phyloP scores from a whole-genome alignment of 148 eudicot genomes.

The Amaranthus hypochondriacus region DNA sequence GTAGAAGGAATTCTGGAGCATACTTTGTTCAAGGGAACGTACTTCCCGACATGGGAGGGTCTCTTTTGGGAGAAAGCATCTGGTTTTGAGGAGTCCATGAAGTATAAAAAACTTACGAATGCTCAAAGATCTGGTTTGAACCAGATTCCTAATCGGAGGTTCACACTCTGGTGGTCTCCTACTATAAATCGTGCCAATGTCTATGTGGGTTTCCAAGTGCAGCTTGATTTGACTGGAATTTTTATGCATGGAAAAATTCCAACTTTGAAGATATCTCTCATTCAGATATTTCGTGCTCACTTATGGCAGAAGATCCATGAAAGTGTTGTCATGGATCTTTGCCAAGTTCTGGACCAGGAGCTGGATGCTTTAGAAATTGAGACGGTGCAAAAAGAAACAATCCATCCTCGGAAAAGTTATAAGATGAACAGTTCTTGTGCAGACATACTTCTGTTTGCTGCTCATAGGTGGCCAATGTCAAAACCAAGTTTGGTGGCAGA shows the following conservation, averaged over 20 bases:
- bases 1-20: slow-evolving; percentile 99
- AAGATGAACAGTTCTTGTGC: slow-evolving; percentile 99
- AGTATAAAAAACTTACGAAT: slow-evolving; percentile 93
- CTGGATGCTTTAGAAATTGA: slow-evolving; percentile 95
- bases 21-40: slow-evolving; percentile 93
- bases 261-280: slow-evolving; percentile 89
- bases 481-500: slow-evolving; percentile 97
- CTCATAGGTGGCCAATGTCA: slow-evolving; percentile 99
- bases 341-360: slow-evolving; percentile 98
- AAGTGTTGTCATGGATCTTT: slow-evolving; percentile 99
- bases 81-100: slow-evolving; percentile 99
- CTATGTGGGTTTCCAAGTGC: slow-evolving; percentile 99
- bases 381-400: slow-evolving; percentile 98
- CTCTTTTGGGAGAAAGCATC: slow-evolving; percentile 99
- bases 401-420: slow-evolving; percentile 98
- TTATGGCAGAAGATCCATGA: slow-evolving; percentile 99
- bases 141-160: slow-evolving; percentile 97
- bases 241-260: slow-evolving; percentile 99
- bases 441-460: slow-evolving; percentile 94
- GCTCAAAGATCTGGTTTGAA: slow-evolving; percentile 98
- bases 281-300: slow-evolving; percentile 99
- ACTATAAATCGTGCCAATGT: slow-evolving; percentile 98
- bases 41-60: slow-evolving; percentile 99
- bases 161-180: slow-evolving; percentile 99
- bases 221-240: slow-evolving; percentile 95